Evolutionary conservation across 2,329 filamentous ascomycete genomes (phyloP).

Genomic region (Neopestalotiopsis sp.): DNA sequence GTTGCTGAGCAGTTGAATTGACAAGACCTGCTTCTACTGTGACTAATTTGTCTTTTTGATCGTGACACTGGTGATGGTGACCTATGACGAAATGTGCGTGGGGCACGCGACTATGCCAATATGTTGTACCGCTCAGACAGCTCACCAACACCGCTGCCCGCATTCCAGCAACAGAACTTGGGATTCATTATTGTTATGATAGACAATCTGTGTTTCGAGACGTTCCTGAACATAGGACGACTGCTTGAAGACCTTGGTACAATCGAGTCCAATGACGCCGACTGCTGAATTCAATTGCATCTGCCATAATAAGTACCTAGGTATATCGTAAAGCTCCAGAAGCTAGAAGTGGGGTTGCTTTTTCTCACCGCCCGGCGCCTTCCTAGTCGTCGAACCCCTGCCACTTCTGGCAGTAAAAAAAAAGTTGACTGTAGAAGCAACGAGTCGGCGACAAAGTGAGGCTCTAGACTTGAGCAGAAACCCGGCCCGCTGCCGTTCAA

Average conservation of each 20-base stretch:
- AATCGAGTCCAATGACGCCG: background rate
- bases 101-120: background rate
- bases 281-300: background rate
- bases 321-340: background rate
- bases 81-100: constrained; percentile 15
- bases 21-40: constrained; percentile 21
- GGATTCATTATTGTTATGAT: no score
- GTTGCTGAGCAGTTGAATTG: constrained; percentile 23
- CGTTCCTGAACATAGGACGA: no score
- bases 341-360: constrained; percentile 15
- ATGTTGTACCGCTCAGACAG: background rate
- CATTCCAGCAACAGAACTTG: background rate
- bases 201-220: no score
- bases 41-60: background rate
- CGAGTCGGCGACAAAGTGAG: background rate
- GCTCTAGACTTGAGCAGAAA: background rate
- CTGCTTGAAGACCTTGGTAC: no score
- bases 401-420: constrained; percentile 18
- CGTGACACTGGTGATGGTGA: background rate
- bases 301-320: background rate
- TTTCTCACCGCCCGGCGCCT: constrained; percentile 14
- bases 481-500: background rate
- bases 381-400: background rate
- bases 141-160: background rate
- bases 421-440: constrained; percentile 7